Evolutionary conservation across 2,329 filamentous ascomycete species (phyloP), one percentile per base, ranked within the genome.

Genomic region (Scorias spongiosa): DNA sequence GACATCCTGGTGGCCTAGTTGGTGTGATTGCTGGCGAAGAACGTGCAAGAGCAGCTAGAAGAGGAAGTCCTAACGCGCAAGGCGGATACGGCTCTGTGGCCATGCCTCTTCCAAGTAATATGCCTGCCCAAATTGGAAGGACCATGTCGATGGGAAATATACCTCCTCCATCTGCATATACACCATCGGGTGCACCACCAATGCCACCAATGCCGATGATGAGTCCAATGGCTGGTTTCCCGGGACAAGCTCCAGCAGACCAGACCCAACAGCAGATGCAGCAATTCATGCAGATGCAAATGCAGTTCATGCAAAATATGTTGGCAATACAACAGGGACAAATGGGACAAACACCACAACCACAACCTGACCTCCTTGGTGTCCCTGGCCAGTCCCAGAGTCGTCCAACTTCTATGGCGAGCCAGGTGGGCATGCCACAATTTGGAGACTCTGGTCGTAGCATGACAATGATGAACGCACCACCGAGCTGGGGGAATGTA

Each of bases 21-120:
- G 86, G 86, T 9, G 84, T 94, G 8, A 94, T 94, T 63, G 84
- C 84, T 29, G 82, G 70, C 42, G 86, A 93, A 63, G 86, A 93
- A 61, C 75, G 84, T 40, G 81, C 81, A 36, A 75, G 80, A 50
- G 85, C 85, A 28, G 70, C 85, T 69, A 73, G 86, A 53, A 72
- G 86, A 56, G 85, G 84, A 29, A 91, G 81, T 55, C 84, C 85
- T 2, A 83, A 81, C 46, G 48, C 50, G 14, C 53, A 54, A 41
- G 52, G 55, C 17, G 41, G 44, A 2, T 54, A 51, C 42, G 46
- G 42, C 40, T 43, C 42, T 2, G 42, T 45, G 12, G 41, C 41
- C 1, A 49, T 53, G 39, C 56, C 56, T 15, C 49, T 62, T 41
- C 57, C 57, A 6, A 49, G 48, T 14, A 59, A 58, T 41, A 58